These are phyloP conservation scores for Suhomyces bribrorum DNA, from an alignment of 1,139 yeast genomes.

Conservation along the genomic window DNA sequence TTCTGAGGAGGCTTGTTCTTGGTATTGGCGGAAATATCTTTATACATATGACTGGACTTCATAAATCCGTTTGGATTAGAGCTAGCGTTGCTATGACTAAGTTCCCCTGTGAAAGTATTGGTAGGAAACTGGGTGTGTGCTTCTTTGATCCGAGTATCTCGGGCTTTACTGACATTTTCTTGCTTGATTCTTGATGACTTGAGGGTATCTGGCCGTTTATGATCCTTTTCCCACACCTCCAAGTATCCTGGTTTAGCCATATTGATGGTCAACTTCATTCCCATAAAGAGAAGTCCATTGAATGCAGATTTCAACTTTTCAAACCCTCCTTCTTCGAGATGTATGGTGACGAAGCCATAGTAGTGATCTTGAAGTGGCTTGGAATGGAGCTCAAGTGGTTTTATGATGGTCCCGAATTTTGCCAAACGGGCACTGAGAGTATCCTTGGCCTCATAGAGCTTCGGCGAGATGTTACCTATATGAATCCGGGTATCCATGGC, in stretches of 20 bases:
- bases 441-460: constrained; percentile 44
- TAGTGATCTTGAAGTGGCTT: constrained; percentile 51
- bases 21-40: constrained; percentile 36
- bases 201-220: constrained; percentile 35
- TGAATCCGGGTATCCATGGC: constrained; percentile 47
- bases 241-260: constrained; percentile 40
- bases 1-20: constrained; percentile 37
- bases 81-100: constrained; percentile 16
- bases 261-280: constrained; percentile 60
- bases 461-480: constrained; percentile 65
- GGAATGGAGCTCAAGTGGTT: constrained; percentile 49
- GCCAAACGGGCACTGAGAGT: constrained; percentile 49
- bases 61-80: constrained; percentile 29
- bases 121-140: constrained; percentile 30
- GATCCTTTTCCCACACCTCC: constrained; percentile 47
- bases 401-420: constrained; percentile 50
- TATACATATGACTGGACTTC: constrained; percentile 37
- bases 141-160: constrained; percentile 46
- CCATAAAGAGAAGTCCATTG: constrained; percentile 75
- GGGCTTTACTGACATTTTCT: constrained; percentile 40
- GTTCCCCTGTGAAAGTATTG: constrained; percentile 25
- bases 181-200: constrained; percentile 30
- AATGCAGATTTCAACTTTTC: constrained; percentile 55
- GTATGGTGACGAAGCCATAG: constrained; percentile 70
- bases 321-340: constrained; percentile 45